Evolutionary conservation across 768 basidiomycete species (phyloP), one percentile per base, ranked within the genome.

Genomic region (Podaxis rugospora): DNA sequence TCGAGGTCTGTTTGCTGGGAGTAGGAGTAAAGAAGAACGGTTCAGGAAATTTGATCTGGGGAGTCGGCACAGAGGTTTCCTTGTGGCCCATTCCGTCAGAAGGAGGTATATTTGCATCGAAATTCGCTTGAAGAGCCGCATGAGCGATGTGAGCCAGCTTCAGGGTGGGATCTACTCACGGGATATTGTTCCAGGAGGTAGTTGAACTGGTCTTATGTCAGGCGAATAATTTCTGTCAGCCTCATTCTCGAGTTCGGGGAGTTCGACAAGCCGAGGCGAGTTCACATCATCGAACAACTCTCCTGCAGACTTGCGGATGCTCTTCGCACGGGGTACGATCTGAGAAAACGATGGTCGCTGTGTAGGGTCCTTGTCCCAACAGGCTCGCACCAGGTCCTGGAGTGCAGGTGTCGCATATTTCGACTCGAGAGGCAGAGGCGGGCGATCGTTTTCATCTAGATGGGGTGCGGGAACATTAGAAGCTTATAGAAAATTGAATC

Each of bases 341-440:
- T 72, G 66, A 16, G 75, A 69, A 66, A 91, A 92, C 0, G 76
- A 62, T 3, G 85, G 83, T 0, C 90, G 80, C n/a, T 66, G 61
- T 5, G 67, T 65, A 1, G 87, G 83, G 54, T 83, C 76, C 1
- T 72, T 74, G 49, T 78, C 71, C 89, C 90, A 90, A 63, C 83
- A 85, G 5, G 69, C 49, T 7, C 69, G 68, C 21, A 90, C 72
- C 53, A 87, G 70, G 25, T 74, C 69, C 66, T 74, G 71, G 23
- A 80, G 66, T 75, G 74, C 44, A 78, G 70, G 66, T 2, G 70
- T 70, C 51, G 70, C 67, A 63, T 77, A 65, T 55, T 68, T 66
- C 47, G 63, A 77, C 66, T 49, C 67, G 42, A 36, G 51, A n/a
- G 84, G 84, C 18, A 88, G 70, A 1, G 72, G 52, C 2, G 86